Percentiles rank a stretch among this genome's conserved stretches.
Conservation (phyloP, 2,329 filamentous ascomycete genomes). For the Aspergillus sp. region DNA sequence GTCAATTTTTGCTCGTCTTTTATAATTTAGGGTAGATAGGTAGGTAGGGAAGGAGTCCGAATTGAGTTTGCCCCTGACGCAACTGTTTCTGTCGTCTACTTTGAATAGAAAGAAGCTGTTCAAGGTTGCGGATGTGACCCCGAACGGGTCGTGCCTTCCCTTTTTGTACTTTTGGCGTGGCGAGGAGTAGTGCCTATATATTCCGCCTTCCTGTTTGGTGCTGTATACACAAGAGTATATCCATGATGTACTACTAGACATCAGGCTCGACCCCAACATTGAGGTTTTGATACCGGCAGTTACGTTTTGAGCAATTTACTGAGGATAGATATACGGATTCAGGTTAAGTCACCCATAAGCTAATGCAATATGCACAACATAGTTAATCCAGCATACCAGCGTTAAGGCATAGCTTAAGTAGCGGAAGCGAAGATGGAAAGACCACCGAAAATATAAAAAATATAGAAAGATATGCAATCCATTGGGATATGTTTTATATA, state of each 20-base stretch:
- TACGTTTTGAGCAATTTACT: too few relatives aligned
- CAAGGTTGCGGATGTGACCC: neutral
- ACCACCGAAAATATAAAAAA: neutral
- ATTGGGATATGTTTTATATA: constrained; percentile 4
- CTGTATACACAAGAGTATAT: too few relatives aligned
- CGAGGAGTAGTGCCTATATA: neutral
- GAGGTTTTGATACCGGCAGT: too few relatives aligned
- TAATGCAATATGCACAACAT: too few relatives aligned
- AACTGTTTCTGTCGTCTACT: neutral
- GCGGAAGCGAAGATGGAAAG: neutral
- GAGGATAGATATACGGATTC: too few relatives aligned
- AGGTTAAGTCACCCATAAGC: too few relatives aligned
- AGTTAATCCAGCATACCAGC: neutral
- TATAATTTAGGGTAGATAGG: too few relatives aligned
- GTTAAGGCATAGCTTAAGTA: neutral
- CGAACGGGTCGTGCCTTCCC: neutral
- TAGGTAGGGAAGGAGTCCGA: too few relatives aligned
- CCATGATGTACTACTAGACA: too few relatives aligned
- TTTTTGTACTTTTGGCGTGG: neutral
- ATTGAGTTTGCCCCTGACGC: too few relatives aligned
- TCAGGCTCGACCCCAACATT: too few relatives aligned
- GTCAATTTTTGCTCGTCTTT: too few relatives aligned
- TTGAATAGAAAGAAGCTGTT: neutral
- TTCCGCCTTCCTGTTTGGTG: constrained; percentile 2
- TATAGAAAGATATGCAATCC: neutral